Base-by-base conservation (phyloP, 164 flowering plant species). In the Tinospora cordifolia region DNA sequence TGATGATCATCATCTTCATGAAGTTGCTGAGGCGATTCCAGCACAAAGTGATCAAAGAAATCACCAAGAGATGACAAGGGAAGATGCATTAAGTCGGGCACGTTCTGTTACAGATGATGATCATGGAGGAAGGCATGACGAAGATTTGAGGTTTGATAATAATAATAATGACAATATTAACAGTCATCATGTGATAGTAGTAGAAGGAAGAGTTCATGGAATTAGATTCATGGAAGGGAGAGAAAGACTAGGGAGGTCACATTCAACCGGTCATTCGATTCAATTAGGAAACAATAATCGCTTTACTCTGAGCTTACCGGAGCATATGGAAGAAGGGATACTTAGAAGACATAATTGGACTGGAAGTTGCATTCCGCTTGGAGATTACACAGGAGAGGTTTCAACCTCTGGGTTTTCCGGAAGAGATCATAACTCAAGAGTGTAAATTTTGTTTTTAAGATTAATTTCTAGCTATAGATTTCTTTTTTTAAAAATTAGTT, bases 211-310 rank as follows among this genome's bases (percentile, higher is more conserved):
- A n/a, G 21, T 26, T 49, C 62, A 10, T 15, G 65, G 39, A n/a
- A 30, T 30, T 30, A 74, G 34, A 49, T 58, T 60, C 8, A 14
- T 41, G 1, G 67, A 15, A 3, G 26, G 21, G 24, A 24, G 21
- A 26, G 79, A 74, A 12, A 80, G 71, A 63, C 80, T 88, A 65
- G 68, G 84, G 8, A 83, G 90, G 75, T 87, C 87, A 0, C 83
- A 85, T 19, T 83, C 92, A 0, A 92, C 98, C 0, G 98, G 98
- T 63, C 91, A 92, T 69, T 91, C 93, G 0, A 79, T 88, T 15
- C 40, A 68, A 26, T 60, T 60, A 15, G 83, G 75, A 6, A 79
- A 80, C 2, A 88, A 86, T 24, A 83, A 30, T 30, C 36, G 74
- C 68, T 80, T 80, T 70, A 88, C 85, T 0, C 71, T 88, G 79